These are phyloP conservation scores for Tolypocladium amazonense DNA, from an alignment of 2,329 filamentous ascomycete species.

Conservation along the genomic window DNA sequence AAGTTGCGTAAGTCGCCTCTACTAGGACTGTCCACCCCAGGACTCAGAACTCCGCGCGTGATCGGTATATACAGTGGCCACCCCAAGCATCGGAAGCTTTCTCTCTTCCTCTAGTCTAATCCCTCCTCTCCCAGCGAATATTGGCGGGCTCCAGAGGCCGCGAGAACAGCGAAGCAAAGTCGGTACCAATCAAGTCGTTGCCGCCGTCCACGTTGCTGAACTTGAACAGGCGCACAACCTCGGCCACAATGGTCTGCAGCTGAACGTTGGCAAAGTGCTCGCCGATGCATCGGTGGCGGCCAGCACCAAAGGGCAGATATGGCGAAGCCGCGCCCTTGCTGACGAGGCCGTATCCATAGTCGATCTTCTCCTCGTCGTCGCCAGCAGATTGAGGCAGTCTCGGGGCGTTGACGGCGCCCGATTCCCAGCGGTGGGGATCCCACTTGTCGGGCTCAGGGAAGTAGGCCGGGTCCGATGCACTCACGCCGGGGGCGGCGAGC, in stretches of 20 bases:
- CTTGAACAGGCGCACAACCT: conserved; percentile 69
- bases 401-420: conserved; percentile 45
- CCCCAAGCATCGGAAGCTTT: too few species aligned
- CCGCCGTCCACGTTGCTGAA: conserved; percentile 66
- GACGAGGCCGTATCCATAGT: conserved; percentile 89
- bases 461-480: conserved; percentile 57
- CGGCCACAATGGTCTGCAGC: conserved; percentile 73
- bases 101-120: conserved; percentile 16
- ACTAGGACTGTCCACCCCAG: neutral
- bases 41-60: neutral
- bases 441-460: conserved; percentile 77
- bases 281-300: conserved; percentile 87
- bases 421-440: conserved; percentile 88
- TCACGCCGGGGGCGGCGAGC: conserved; percentile 76
- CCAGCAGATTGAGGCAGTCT: conserved; percentile 28
- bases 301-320: conserved; percentile 89
- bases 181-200: conserved; percentile 55
- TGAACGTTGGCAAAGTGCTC: conserved; percentile 95
- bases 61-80: neutral
- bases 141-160: conserved; percentile 60
- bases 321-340: conserved; percentile 84
- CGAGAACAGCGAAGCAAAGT: conserved; percentile 63
- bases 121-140: conserved; percentile 65
- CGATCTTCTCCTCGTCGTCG: conserved; percentile 64
- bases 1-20: neutral